A percentile compares a stretch with the other conserved stretches of the same genome.
These are phyloP conservation scores for Chytriomyces sp. DNA, from an alignment of 192 early-diverging fungal species.

Conservation along the genomic window DNA sequence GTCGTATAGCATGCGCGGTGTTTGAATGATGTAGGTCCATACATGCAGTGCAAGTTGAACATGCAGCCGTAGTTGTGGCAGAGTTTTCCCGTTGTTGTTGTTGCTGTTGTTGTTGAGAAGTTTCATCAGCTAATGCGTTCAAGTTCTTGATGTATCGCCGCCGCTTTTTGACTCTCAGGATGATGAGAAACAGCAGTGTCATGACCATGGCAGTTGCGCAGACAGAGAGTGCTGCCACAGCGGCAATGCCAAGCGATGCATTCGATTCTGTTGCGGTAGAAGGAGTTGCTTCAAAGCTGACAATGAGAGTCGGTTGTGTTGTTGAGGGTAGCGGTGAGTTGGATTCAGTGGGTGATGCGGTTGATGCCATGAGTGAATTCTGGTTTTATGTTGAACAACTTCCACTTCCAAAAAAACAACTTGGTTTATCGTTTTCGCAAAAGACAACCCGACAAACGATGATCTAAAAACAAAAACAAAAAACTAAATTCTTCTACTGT, in stretches of 20 bases:
- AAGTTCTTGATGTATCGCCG: neutral
- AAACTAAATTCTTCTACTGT: neutral
- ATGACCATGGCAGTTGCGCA: neutral
- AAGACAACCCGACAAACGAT: neutral
- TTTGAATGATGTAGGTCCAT: neutral
- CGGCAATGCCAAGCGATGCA: neutral
- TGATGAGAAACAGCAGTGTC: neutral
- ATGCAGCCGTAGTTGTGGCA: neutral
- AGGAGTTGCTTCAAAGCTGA: neutral
- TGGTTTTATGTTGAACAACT: neutral
- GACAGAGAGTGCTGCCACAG: neutral
- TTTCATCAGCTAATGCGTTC: neutral
- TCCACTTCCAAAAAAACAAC: neutral
- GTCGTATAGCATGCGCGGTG: neutral
- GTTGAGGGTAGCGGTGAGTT: too few relatives aligned
- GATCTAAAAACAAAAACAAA: neutral
- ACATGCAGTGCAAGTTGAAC: neutral
- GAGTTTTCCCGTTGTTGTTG: neutral
- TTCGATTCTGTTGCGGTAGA: neutral
- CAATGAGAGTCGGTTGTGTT: neutral
- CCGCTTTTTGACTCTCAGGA: neutral
- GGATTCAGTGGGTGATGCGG: neutral
- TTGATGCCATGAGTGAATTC: neutral
- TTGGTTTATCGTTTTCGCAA: too few relatives aligned
- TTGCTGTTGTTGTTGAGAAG: neutral